Base-by-base conservation (phyloP, 192 early-diverging fungal genomes). In the Dispira parvispora region DNA sequence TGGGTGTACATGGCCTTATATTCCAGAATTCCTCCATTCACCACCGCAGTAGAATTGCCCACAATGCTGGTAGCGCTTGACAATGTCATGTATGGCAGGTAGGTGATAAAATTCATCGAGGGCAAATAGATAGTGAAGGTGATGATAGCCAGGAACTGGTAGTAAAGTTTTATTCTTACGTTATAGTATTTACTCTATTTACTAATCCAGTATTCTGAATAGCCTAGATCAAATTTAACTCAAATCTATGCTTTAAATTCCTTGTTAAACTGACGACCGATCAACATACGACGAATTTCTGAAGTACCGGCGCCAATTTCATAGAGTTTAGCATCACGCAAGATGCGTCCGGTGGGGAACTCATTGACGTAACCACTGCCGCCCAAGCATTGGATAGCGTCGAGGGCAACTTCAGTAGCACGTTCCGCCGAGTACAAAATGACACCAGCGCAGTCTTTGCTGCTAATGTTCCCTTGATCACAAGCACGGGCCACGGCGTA, bases 261-360 rank as follows among this genome's bases (percentile, higher is more conserved):
- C 72, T 86, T 85, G 71, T 88, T 86, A 67, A 88, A 79, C 69
- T 82, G 82, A 28, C 83, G 74, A 43, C 88, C 93, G 71, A 94
- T 96, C 62, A 96, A 74, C 88, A 92, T 89, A 9, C 90, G 77
- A 53, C 90, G 80, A 70, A 92, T 91, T 78, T 96, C 93, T 66
- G 85, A 89, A 25, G 93, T 96, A 32, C 93, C 93, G 18, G 93
- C 93, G 52, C 93, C 93, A 73, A 96, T 96, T 73, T 96, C 93
- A 68, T 96, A 96, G 20, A 96, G 77, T 76, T 94, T 94, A 18
- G 88, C 91, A 67, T 96, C 94, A 42, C 94, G 80, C 52, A 96
- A 69, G 61, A 96, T 78, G 20, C 94, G 83, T 27, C 91, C 90
- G 5, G 88, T 84, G 52, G 85, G 83, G 73, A 80, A 93, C 43